Percentiles rank a stretch among this genome's conserved stretches.
Evolutionary conservation across 495 filamentous ascomycete genomes (phyloP).

Genomic region (Cercophora sp.): DNA sequence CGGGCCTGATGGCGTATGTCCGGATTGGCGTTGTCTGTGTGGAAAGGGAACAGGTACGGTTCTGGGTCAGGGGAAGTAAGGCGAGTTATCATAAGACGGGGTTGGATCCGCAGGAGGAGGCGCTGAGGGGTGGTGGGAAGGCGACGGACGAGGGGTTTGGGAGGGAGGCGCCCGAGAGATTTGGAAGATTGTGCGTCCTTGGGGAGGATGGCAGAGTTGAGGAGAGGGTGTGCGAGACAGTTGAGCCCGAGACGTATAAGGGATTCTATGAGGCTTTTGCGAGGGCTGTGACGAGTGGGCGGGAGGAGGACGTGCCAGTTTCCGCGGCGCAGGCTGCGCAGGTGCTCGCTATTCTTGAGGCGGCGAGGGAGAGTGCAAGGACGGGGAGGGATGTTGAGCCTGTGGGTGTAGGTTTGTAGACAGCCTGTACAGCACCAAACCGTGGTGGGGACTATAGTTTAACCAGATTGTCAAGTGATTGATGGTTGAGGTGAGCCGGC

Average conservation of each 20-base stretch:
- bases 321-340: conserved; percentile 65
- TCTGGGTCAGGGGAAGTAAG: conserved; percentile 76
- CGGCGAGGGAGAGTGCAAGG: conserved; percentile 62
- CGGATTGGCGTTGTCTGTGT: conserved; percentile 68
- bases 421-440: too few species aligned
- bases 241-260: conserved; percentile 66
- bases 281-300: conserved; percentile 57
- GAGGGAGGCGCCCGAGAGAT: conserved; percentile 48
- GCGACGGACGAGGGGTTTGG: conserved; percentile 65
- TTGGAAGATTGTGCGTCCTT: conserved; percentile 40
- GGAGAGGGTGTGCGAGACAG: conserved; percentile 51
- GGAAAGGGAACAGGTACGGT: conserved; percentile 68
- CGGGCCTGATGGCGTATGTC: conserved; percentile 56
- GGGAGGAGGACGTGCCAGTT: conserved; percentile 61
- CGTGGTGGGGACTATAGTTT: too few species aligned
- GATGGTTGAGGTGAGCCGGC: too few species aligned
- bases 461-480: too few species aligned
- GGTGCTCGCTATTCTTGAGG: conserved; percentile 72
- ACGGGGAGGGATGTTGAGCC: conserved; percentile 61
- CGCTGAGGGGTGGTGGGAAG: conserved; percentile 65
- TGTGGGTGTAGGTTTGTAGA: too few species aligned
- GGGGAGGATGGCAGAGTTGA: conserved; percentile 33
- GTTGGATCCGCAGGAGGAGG: conserved; percentile 78
- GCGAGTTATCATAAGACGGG: conserved; percentile 78
- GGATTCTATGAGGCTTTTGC: conserved; percentile 70